These are phyloP conservation scores for Ceratobasidium sp. DNA, from an alignment of 1,284 basidiomycete species.

Conservation along the genomic window DNA sequence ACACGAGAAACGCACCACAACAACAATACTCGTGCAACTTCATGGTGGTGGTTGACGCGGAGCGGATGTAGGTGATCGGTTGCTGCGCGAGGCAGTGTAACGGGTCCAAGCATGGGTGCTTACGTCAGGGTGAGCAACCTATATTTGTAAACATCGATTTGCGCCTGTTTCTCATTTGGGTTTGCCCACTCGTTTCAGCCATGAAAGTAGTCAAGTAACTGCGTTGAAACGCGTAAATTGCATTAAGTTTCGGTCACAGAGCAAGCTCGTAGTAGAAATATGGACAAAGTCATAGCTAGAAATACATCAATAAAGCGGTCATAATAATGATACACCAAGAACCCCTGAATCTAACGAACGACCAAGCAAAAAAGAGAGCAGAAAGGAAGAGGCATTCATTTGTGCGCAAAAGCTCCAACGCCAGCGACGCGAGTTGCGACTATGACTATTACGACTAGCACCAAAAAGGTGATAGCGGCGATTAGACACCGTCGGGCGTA, in stretches of 20 bases:
- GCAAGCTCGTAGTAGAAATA: too few species aligned
- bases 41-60: conserved; percentile 45
- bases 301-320: conserved; percentile 33
- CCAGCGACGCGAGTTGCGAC: conserved; percentile 25
- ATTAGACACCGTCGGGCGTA: conserved; percentile 34
- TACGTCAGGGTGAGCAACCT: conserved; percentile 17
- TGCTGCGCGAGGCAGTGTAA: conserved; percentile 42
- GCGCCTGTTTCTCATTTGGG: neutral
- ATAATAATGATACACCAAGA: conserved; percentile 41
- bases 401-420: conserved; percentile 29
- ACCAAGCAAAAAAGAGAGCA: conserved; percentile 4
- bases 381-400: neutral
- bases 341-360: too few species aligned
- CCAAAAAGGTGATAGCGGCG: conserved; percentile 23
- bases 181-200: neutral
- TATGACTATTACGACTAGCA: conserved; percentile 28
- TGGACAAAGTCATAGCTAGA: conserved; percentile 16
- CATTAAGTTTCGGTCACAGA: neutral
- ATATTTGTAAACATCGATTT: conserved; percentile 26
- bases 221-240: neutral
- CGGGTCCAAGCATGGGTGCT: conserved; percentile 9
- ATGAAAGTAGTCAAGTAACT: too few species aligned
- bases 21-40: conserved; percentile 51
- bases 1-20: conserved; percentile 48
- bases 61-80: neutral